Evolutionary conservation across 2,329 filamentous ascomycete species (phyloP), one percentile per base, ranked within the genome.

Genomic region (Beauveria rudraprayagi): DNA sequence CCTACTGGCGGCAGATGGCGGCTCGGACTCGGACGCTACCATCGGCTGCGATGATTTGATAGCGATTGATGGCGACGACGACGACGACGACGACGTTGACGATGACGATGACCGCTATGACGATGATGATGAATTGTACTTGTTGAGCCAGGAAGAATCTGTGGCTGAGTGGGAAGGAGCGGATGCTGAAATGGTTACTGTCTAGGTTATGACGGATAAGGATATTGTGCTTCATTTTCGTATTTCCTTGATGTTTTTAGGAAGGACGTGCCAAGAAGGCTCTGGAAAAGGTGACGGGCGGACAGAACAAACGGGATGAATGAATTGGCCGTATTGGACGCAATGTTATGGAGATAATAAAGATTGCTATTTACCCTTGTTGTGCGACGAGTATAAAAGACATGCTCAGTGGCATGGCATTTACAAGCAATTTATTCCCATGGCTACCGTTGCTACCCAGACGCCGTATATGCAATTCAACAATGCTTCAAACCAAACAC

Each of bases 1-100:
- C 60, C 61, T 67, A 3, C 48, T 37, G 28, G 22, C 11, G 19
- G 64, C 70, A 40, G 58, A 63, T n/a, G 48, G 56, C 50, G 60
- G 59, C 30, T 57, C 61, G 14, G 53, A 57, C 40, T 62, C 56
- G 9, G 16, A 19, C 1, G 54, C 52, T 14, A 60, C 56, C 1
- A 46, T 63, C 5, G n/a, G 54, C 44, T 53, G 37, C 10, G 48
- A 56, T 19, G 58, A 61, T 9, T 56, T 53, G 34, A 60, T 58
- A n/a, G 10, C 10, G 28, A 24, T 51, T 3, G 40, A 61, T 14
- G 60, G 52, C 40, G 56, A 22, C 48, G 43, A 47, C n/a, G 62
- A 56, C 5, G 47, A 28, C 8, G 14, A 61, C 11, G 60, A 57
- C 30, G 53, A 22, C 47, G 22, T 22, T 22, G 22, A 22, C 22